Base-by-base conservation (phyloP, 495 filamentous ascomycete species). In the Aspergillus carlsbadensis region DNA sequence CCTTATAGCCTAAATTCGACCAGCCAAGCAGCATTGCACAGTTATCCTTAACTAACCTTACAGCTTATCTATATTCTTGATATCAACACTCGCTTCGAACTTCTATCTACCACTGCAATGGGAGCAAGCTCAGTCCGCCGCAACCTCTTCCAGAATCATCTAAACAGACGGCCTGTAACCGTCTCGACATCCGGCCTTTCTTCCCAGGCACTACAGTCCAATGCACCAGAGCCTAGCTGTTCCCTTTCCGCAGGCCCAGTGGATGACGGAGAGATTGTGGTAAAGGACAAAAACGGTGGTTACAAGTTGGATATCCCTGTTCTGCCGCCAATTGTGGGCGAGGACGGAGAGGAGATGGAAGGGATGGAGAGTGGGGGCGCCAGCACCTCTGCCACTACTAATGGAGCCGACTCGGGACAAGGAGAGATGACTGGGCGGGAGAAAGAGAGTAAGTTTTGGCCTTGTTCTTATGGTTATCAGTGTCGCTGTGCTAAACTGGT, bases 141-240 rank as follows among this genome's bases (percentile, higher is more conserved):
- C 54, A 91, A 88, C 64, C 81, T 91, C 22, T 92, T 92, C 76
- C 83, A 86, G 35, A 80, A 82, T 63, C 82, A 87, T 41, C 81
- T 90, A 22, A 85, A 81, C 59, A 81, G 87, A 39, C 86, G 87
- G 1, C 84, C 86, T 18, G 26, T 29, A 29, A 29, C 26, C 26
- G 84, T 84, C 13, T 76, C 82, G 7, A 13, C 63, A 22, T 69
- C 70, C n/a, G 62, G 51, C 36, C 64, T 70, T 15, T 58, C 69
- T 10, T 65, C 72, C 2, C 65, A 69, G 52, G 51, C 65, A 4
- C 42, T 68, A 7, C 70, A 68, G 31, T 70, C 79, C 13, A 70
- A 74, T 21, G 66, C 73, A 5, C 74, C 73, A 3, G 72, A 76
- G 10, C 64, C 69, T 3, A 66, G 66, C 3, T 70, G 70, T 22